Base-by-base conservation (phyloP, 352 stramenopile species). In the Globisporangium cederbergense region DNA sequence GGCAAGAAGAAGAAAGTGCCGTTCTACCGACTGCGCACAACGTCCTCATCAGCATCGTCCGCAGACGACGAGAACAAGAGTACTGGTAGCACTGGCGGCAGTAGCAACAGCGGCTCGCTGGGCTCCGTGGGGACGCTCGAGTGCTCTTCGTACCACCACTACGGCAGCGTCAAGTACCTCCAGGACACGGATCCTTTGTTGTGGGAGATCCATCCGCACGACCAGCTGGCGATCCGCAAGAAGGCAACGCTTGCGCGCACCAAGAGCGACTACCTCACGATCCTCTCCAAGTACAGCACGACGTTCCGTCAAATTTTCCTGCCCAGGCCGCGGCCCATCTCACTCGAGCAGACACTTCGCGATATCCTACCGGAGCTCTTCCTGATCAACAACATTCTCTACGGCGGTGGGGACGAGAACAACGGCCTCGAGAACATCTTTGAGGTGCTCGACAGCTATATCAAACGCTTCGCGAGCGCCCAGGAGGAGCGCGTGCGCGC, bases 141-240 rank as follows among this genome's bases (percentile, higher is more conserved):
- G 16, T 66, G 71, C 20, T 25, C 66, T 22, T 78, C 73, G 11
- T 85, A 85, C 46, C 80, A 91, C 50, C 82, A 91, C 63, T 73
- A 87, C 5, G 82, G 85, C 10, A 91, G 82, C 52, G 83, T 93
- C 28, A 83, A 88, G 65, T 93, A 93, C 60, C 62, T 91, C 2
- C 79, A 84, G n/a, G 83, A 89, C 51, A 93, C 85, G 4, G 79
- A 93, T 63, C 82, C 85, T 20, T 65, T 93, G 46, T 60, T 93
- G n/a, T 91, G 85, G 85, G 82, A 93, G 52, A 91, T 91, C 60
- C 81, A 93, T 40, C 85, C 85, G n/a, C 74, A 85, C 34, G 85
- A 91, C 58, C 85, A 91, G 61, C 76, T 80, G 34, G 73, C 73
- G 22, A 91, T 93, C 64, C 76, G 81, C 22, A 93, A 93, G 61